Evolutionary conservation across 768 basidiomycete genomes (phyloP).

Genomic region (Mycena haematopus): DNA sequence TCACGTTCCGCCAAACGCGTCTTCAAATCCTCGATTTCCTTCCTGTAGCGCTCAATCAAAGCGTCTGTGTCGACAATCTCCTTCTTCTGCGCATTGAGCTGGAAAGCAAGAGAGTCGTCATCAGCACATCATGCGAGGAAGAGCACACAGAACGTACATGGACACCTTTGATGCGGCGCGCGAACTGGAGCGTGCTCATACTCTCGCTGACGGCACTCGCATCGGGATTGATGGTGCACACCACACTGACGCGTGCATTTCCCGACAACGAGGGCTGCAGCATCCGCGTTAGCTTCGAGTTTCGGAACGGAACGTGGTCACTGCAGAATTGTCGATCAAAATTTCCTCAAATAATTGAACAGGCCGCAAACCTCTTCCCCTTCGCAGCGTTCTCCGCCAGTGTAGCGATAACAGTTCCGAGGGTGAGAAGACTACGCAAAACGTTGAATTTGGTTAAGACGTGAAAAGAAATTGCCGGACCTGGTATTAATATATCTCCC

Average conservation of each 20-base stretch:
- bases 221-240: slow-evolving; percentile 95
- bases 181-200: slow-evolving; percentile 89
- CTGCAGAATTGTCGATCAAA: slow-evolving; percentile 39
- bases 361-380: slow-evolving; percentile 61
- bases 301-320: slow-evolving; percentile 94
- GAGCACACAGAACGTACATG: slow-evolving; percentile 51
- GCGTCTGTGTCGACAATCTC: slow-evolving; percentile 94
- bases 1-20: slow-evolving; percentile 72
- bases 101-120: slow-evolving; percentile 5
- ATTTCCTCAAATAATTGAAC: neutral
- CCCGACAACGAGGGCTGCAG: slow-evolving; percentile 95
- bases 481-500: slow-evolving; percentile 97
- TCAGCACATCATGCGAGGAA: neutral
- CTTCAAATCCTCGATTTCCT: slow-evolving; percentile 92
- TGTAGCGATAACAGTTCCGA: slow-evolving; percentile 92
- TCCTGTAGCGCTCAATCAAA: slow-evolving; percentile 90
- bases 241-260: slow-evolving; percentile 94
- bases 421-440: slow-evolving; percentile 75
- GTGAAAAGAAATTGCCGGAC: slow-evolving; percentile 38
- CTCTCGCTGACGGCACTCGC: slow-evolving; percentile 79
- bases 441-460: slow-evolving; percentile 9
- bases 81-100: slow-evolving; percentile 89
- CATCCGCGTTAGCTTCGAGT: slow-evolving; percentile 93
- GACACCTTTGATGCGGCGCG: slow-evolving; percentile 89
- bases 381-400: slow-evolving; percentile 87